These are phyloP conservation scores for Quercus dentata DNA, from an alignment of 306 rosid species.

Conservation along the genomic window DNA sequence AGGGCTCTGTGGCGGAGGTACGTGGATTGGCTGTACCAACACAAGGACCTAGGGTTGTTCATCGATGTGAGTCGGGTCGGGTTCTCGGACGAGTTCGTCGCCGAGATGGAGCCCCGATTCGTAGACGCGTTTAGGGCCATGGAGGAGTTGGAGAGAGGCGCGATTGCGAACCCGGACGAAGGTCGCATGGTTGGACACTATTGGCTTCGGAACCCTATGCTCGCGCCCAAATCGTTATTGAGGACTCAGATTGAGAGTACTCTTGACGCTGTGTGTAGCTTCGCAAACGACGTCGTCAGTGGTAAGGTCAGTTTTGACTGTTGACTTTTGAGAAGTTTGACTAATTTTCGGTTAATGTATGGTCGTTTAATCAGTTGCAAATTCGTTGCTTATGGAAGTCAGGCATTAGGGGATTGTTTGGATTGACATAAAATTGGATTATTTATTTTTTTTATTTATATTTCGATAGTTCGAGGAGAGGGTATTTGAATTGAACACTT, in stretches of 20 bases:
- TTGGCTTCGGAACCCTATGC: conserved; percentile 75
- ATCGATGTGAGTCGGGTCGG: conserved; percentile 95
- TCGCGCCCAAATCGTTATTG: conserved; percentile 66
- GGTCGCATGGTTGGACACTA: conserved; percentile 98
- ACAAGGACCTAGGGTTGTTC: conserved; percentile 74
- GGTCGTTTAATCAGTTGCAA: not conserved
- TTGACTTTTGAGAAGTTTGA: no score
- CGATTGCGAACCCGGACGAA: conserved; percentile 97
- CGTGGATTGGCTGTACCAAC: conserved; percentile 91
- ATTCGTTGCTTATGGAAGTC: not conserved
- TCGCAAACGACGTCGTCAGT: conserved; percentile 75
- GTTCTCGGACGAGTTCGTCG: conserved; percentile 72
- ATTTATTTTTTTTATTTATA: no score
- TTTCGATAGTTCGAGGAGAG: no score
- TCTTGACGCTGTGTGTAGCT: conserved; percentile 47
- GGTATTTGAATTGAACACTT: no score
- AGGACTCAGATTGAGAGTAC: conserved; percentile 69
- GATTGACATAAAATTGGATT: no score
- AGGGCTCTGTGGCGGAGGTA: conserved; percentile 71
- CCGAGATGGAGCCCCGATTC: conserved; percentile 76
- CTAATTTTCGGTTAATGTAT: not conserved
- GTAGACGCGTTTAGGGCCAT: conserved; percentile 64
- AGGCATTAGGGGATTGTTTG: not conserved
- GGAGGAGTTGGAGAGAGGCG: conserved; percentile 85
- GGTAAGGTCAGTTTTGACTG: conserved; percentile 72